Conservation (phyloP, 1,139 yeast genomes). For the Magnusiomyces suaveolens region DNA sequence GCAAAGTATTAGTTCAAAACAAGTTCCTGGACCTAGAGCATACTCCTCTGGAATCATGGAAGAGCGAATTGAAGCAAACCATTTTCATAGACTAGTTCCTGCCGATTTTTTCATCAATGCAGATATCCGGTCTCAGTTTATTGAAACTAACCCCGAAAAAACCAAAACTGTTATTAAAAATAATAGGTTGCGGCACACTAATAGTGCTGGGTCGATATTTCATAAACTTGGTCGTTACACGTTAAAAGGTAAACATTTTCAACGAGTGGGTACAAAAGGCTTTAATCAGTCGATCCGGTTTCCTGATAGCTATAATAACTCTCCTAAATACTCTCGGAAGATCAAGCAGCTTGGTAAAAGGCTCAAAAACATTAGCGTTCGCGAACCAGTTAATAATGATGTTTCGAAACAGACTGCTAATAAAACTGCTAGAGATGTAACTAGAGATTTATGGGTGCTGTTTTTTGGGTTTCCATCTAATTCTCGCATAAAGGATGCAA, state of each 20-base stretch:
- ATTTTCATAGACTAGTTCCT: not conserved
- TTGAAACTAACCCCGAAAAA: not conserved
- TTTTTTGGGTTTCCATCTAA: not conserved
- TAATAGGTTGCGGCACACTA: not conserved
- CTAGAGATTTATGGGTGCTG: not conserved
- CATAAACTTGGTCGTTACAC: not conserved
- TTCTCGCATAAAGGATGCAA: not conserved
- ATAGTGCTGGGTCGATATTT: not conserved
- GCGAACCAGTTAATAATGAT: not conserved
- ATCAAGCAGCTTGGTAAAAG: not conserved
- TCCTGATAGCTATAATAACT: not conserved
- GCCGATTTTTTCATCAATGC: not conserved
- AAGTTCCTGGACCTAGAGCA: not conserved
- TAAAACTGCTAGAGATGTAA: not conserved
- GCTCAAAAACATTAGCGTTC: not conserved
- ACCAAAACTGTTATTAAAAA: not conserved
- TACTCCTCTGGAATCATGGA: not conserved
- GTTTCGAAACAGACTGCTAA: not conserved
- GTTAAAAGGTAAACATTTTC: no score
- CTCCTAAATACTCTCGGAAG: not conserved
- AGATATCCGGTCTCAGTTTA: not conserved
- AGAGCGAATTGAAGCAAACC: not conserved
- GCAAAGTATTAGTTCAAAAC: no score
- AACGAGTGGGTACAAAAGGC: no score
- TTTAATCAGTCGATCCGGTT: not conserved